A percentile compares a stretch with the other conserved stretches of the same genome.
Conservation (phyloP, 108 stramenopile genomes). For the Nitzschia sp. region DNA sequence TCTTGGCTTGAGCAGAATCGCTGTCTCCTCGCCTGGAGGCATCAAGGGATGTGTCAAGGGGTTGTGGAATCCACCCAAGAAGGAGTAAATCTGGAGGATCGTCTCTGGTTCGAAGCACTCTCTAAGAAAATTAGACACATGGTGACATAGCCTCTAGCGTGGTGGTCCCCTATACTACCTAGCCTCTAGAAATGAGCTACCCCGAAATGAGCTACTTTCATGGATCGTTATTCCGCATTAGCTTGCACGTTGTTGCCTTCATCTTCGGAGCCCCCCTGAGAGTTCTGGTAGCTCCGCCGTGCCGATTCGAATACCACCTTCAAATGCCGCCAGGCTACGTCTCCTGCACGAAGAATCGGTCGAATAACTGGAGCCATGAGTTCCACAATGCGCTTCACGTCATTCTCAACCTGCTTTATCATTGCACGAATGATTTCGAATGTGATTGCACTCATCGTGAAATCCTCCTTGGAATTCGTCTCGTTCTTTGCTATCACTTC, state of each 20-base stretch:
- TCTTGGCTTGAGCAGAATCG: constrained; percentile 62
- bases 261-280: background rate
- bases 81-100: constrained; percentile 13
- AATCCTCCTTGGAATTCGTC: constrained; percentile 3
- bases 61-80: constrained; percentile 68
- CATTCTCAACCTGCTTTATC: constrained; percentile 16
- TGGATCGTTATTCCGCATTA: no score
- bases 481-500: constrained; percentile 1
- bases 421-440: constrained; percentile 16
- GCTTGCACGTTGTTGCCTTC: background rate
- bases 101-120: background rate
- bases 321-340: constrained; percentile 30
- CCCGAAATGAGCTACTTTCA: no score
- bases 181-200: no score
- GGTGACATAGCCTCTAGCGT: background rate
- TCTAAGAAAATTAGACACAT: background rate
- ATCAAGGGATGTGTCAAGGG: constrained; percentile 77
- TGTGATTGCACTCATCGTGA: constrained; percentile 10
- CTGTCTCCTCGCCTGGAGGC: constrained; percentile 63
- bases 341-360: constrained; percentile 29
- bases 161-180: no score
- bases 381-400: constrained; percentile 25
- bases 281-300: background rate
- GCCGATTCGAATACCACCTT: background rate
- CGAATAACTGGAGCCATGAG: constrained; percentile 21